Percentiles rank a stretch among this genome's conserved stretches.
Evolutionary conservation across 805 yeast species (phyloP).

Genomic region (Metschnikowia bowlesiae): DNA sequence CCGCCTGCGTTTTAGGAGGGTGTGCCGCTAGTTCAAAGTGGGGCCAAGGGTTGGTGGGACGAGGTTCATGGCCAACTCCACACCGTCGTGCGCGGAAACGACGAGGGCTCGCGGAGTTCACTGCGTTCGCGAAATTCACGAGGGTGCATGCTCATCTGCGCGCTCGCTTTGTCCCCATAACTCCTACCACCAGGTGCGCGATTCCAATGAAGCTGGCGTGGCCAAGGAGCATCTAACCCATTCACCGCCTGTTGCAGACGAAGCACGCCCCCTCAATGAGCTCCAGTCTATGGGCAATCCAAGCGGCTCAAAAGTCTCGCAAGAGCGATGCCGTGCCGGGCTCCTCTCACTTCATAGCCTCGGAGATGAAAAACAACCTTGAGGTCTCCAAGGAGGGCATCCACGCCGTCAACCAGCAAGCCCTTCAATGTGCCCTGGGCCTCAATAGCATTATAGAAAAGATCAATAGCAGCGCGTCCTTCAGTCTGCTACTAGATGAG

Average conservation of each 20-base stretch:
- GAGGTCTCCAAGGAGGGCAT: conserved; percentile 35
- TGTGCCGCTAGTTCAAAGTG: no score
- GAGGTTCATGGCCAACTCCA: no score
- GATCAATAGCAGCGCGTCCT: conserved; percentile 33
- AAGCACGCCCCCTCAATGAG: conserved; percentile 8
- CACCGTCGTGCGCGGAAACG: no score
- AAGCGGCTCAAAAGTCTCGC: conserved; percentile 25
- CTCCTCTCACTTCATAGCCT: conserved; percentile 47
- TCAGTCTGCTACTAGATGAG: conserved; percentile 35
- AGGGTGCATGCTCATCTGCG: neutral
- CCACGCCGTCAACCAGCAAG: conserved; percentile 17
- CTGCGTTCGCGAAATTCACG: neutral
- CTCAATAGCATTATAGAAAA: conserved; percentile 12
- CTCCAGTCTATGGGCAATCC: conserved; percentile 30
- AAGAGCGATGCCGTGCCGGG: conserved; percentile 42
- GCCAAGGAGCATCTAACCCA: neutral
- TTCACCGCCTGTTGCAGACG: neutral
- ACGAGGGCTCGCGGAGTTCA: neutral
- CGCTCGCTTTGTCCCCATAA: conserved; percentile 1
- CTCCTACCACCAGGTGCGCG: neutral
- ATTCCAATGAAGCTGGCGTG: neutral
- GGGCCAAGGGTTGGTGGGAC: no score
- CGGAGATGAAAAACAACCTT: conserved; percentile 29
- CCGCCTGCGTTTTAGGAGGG: no score
- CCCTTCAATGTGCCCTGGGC: conserved; percentile 3